Evolutionary conservation across 345 rosid species (phyloP).

Genomic region (Cochlearia excelsa): DNA sequence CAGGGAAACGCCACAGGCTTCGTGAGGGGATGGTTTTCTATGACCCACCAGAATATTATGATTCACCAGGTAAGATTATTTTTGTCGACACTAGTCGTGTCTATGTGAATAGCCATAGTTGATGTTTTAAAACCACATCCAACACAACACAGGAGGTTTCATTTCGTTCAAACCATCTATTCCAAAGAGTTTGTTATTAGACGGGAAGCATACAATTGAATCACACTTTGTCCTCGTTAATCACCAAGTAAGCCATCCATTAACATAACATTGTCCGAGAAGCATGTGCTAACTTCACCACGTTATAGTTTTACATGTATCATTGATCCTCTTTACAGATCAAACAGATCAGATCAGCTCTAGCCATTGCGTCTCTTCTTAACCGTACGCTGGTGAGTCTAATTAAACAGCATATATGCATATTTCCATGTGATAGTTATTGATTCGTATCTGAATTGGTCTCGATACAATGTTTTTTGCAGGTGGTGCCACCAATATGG

Average conservation of each 20-base stretch:
- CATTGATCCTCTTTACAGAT: constrained; percentile 49
- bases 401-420: constrained; percentile 15
- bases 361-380: constrained; percentile 77
- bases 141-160: constrained; percentile 72
- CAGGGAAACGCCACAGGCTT: constrained; percentile 92
- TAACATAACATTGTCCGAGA: constrained; percentile 27
- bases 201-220: constrained; percentile 74
- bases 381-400: constrained; percentile 87
- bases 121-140: background rate
- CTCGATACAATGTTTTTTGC: constrained; percentile 24
- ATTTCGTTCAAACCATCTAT: constrained; percentile 83
- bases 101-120: constrained; percentile 10
- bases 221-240: constrained; percentile 79
- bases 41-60: constrained; percentile 89
- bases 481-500: constrained; percentile 99
- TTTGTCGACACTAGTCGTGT: constrained; percentile 3
- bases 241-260: constrained; percentile 65
- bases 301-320: constrained; percentile 22
- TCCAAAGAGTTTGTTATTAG: constrained; percentile 75
- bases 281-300: constrained; percentile 14
- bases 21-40: constrained; percentile 87
- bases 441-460: constrained; percentile 20
- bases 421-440: constrained; percentile 4
- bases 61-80: constrained; percentile 58
- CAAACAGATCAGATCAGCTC: constrained; percentile 88